phyloP scores from a whole-genome alignment of 177 flowering plant species.

The Telopea speciosissima region DNA sequence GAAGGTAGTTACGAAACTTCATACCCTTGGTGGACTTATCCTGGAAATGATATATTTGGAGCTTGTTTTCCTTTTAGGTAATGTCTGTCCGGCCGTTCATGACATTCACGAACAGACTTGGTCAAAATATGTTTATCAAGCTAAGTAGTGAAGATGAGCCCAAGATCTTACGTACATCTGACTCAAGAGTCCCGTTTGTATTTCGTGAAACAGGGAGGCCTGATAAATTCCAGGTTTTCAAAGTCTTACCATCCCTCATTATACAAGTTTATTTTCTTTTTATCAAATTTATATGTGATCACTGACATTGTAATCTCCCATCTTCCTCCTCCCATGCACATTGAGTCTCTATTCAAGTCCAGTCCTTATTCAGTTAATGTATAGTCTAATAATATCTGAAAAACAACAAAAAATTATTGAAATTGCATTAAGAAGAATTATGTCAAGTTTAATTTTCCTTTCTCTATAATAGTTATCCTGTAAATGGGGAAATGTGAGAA shows the following conservation, averaged over 20 bases:
- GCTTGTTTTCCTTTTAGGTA: constrained; percentile 35
- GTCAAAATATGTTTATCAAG: constrained; percentile 64
- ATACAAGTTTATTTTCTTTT: too few relatives aligned
- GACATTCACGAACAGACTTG: constrained; percentile 91
- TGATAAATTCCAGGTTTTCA: constrained; percentile 68
- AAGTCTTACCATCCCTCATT: not conserved
- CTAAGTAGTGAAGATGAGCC: constrained; percentile 65
- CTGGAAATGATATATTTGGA: constrained; percentile 2
- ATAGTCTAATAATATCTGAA: too few relatives aligned
- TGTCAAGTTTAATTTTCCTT: too few relatives aligned
- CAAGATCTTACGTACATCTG: constrained; percentile 61
- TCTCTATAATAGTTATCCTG: too few relatives aligned
- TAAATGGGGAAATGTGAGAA: too few relatives aligned
- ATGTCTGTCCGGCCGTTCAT: constrained; percentile 78
- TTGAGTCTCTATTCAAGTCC: not conserved
- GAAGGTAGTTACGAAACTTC: constrained; percentile 47
- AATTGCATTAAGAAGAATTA: too few relatives aligned
- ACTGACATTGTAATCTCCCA: not conserved
- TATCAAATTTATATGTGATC: not conserved
- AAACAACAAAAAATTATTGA: too few relatives aligned
- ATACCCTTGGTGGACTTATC: not conserved
- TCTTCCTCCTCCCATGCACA: not conserved
- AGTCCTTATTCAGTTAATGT: not conserved
- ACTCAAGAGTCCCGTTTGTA: constrained; percentile 72
- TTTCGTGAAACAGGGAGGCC: constrained; percentile 39